These are phyloP conservation scores for Xylaria curta DNA, from an alignment of 495 filamentous ascomycete species.

Conservation along the genomic window DNA sequence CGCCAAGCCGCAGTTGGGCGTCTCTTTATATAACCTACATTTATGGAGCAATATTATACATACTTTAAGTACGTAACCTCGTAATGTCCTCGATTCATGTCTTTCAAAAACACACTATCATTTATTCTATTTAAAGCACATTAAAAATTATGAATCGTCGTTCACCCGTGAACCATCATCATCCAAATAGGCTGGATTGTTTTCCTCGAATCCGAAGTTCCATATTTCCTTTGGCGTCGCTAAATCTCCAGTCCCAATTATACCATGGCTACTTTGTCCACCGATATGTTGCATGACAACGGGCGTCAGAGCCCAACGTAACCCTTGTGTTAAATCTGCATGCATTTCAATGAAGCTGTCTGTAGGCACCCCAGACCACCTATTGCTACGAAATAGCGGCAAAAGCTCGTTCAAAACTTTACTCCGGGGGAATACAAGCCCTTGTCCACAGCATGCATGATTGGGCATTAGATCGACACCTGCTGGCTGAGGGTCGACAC, in stretches of 20 bases:
- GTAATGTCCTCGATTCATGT: too few relatives aligned
- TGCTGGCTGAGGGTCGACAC: slow-evolving; percentile 33
- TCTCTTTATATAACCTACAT: too few relatives aligned
- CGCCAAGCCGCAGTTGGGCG: too few relatives aligned
- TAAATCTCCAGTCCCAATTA: background rate
- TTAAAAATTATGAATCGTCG: too few relatives aligned
- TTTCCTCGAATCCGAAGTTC: too few relatives aligned
- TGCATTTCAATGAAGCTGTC: slow-evolving; percentile 57
- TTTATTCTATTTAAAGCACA: too few relatives aligned
- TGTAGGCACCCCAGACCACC: slow-evolving; percentile 42
- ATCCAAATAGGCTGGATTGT: too few relatives aligned
- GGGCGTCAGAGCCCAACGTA: slow-evolving; percentile 59
- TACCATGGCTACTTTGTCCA: slow-evolving; percentile 4
- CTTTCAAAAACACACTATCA: too few relatives aligned
- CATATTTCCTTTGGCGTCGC: too few relatives aligned
- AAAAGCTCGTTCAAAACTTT: slow-evolving; percentile 52
- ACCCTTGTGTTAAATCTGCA: slow-evolving; percentile 42
- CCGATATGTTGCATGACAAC: slow-evolving; percentile 61
- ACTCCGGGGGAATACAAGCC: slow-evolving; percentile 40
- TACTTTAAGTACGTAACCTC: too few relatives aligned
- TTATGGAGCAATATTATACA: too few relatives aligned
- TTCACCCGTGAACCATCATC: too few relatives aligned
- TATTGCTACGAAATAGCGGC: slow-evolving; percentile 46
- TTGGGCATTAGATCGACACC: slow-evolving; percentile 49
- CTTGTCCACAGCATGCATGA: slow-evolving; percentile 57